A percentile compares a stretch with the other conserved stretches of the same genome.
Evolutionary conservation across 2,329 filamentous ascomycete species (phyloP).

Genomic region (Penicillium sp.): DNA sequence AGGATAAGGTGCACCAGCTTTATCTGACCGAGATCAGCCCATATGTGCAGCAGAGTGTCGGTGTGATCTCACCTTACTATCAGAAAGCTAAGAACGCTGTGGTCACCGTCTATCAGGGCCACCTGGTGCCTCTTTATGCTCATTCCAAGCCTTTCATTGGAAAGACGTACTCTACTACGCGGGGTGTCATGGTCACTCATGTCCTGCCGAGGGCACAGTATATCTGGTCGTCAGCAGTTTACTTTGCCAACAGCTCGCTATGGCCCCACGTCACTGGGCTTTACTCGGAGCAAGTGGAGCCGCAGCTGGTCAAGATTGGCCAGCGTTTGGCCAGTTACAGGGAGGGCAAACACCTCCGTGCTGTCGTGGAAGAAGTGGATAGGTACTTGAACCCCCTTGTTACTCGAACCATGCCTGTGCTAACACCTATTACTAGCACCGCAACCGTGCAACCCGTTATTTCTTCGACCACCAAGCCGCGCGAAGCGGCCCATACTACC

Average conservation of each 20-base stretch:
- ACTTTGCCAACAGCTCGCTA: slow-evolving; percentile 70
- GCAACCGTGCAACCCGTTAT: slow-evolving; percentile 23
- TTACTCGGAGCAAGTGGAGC: slow-evolving; percentile 90
- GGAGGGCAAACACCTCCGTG: slow-evolving; percentile 59
- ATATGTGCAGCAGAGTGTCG: slow-evolving; percentile 61
- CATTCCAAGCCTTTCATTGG: slow-evolving; percentile 69
- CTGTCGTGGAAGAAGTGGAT: slow-evolving; percentile 55
- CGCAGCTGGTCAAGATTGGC: slow-evolving; percentile 86
- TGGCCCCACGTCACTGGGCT: slow-evolving; percentile 77
- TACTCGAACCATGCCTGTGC: background rate
- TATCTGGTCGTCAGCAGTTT: slow-evolving; percentile 64
- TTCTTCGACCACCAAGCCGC: slow-evolving; percentile 20
- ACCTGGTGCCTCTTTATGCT: slow-evolving; percentile 71
- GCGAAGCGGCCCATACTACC: slow-evolving; percentile 16
- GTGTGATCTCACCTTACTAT: slow-evolving; percentile 67
- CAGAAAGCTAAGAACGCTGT: slow-evolving; percentile 62
- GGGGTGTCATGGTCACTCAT: slow-evolving; percentile 64
- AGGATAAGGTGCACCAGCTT: slow-evolving; percentile 57
- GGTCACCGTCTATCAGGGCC: slow-evolving; percentile 37
- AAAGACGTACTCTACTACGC: slow-evolving; percentile 63
- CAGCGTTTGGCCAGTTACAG: slow-evolving; percentile 70
- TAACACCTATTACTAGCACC: slow-evolving; percentile 17
- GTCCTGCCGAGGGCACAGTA: slow-evolving; percentile 69
- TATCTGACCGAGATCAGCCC: slow-evolving; percentile 72
- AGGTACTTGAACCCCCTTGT: slow-evolving; percentile 30